These are phyloP conservation scores for Alopecurus myosuroides DNA, from an alignment of 176 grass and related monocot species.

Conservation along the genomic window DNA sequence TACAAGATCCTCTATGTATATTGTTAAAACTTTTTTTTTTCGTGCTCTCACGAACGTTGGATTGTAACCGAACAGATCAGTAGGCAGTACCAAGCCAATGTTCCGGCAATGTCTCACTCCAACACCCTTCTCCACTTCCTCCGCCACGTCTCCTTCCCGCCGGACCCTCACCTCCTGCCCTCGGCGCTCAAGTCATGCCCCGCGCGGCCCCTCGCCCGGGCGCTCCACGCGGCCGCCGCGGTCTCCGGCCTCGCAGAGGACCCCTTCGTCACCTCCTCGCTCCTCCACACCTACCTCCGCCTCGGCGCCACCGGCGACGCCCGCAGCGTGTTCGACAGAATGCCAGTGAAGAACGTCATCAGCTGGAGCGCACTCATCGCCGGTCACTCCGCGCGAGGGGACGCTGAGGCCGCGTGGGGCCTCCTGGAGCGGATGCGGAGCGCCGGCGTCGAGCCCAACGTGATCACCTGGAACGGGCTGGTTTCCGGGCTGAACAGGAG, in stretches of 20 bases:
- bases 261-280: slow-evolving; percentile 54
- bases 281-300: slow-evolving; percentile 53
- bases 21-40: too few species aligned
- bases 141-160: slow-evolving; percentile 49
- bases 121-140: slow-evolving; percentile 38
- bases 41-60: not conserved
- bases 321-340: slow-evolving; percentile 47
- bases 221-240: slow-evolving; percentile 44
- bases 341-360: slow-evolving; percentile 31
- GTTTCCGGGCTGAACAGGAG: slow-evolving; percentile 55
- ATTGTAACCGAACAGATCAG: not conserved
- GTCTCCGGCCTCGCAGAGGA: slow-evolving; percentile 25
- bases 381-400: slow-evolving; percentile 26
- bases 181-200: slow-evolving; percentile 62
- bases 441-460: slow-evolving; percentile 35
- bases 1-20: too few species aligned
- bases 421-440: slow-evolving; percentile 40
- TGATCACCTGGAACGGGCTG: slow-evolving; percentile 68
- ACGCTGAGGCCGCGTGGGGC: slow-evolving; percentile 15
- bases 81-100: not conserved
- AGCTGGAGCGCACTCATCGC: slow-evolving; percentile 57
- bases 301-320: slow-evolving; percentile 27
- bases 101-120: not conserved
- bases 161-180: slow-evolving; percentile 55
- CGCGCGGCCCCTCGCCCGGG: slow-evolving; percentile 25